A percentile compares a stretch with the other conserved stretches of the same genome.
Evolutionary conservation across 768 basidiomycete species (phyloP).

Genomic region (Tulasnella sp.): DNA sequence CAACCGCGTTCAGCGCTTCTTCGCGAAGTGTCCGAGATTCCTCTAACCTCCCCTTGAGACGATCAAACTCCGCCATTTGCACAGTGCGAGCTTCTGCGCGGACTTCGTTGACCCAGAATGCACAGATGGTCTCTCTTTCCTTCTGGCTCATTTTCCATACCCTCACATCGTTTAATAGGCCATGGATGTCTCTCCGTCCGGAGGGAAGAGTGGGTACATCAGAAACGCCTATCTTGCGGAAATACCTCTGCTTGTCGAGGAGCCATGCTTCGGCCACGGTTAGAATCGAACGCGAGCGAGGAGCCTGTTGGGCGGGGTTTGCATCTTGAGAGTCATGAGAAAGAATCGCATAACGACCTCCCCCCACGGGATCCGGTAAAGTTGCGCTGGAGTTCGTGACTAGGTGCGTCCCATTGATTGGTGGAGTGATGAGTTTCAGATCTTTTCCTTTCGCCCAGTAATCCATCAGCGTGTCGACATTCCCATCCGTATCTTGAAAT

Average conservation of each 20-base stretch:
- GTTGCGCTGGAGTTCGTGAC: not conserved
- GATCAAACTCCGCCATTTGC: conserved; percentile 33
- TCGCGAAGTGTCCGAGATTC: conserved; percentile 27
- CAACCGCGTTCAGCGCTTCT: conserved; percentile 9
- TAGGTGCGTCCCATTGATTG: too few species aligned
- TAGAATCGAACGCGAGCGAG: too few species aligned
- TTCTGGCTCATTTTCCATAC: conserved; percentile 43
- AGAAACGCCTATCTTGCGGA: conserved; percentile 24
- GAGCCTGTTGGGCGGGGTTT: not conserved
- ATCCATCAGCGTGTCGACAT: not conserved
- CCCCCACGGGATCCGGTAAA: not conserved
- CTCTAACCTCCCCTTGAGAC: conserved; percentile 30
- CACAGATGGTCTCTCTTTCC: conserved; percentile 38
- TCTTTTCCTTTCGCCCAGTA: not conserved
- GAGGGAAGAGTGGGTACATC: conserved; percentile 26
- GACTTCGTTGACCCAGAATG: conserved; percentile 37
- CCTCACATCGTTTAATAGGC: conserved; percentile 26
- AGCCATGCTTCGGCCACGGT: not conserved
- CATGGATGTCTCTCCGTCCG: conserved; percentile 26
- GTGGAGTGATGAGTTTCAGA: not conserved
- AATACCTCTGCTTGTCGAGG: not conserved
- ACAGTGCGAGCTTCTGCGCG: conserved; percentile 24
- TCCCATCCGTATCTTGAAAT: conserved; percentile 19
- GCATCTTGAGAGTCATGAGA: not conserved
- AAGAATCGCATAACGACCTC: not conserved